Percentiles rank a stretch among this genome's conserved stretches.
Conservation (phyloP, 768 basidiomycete genomes). For the Hericium erinaceus region DNA sequence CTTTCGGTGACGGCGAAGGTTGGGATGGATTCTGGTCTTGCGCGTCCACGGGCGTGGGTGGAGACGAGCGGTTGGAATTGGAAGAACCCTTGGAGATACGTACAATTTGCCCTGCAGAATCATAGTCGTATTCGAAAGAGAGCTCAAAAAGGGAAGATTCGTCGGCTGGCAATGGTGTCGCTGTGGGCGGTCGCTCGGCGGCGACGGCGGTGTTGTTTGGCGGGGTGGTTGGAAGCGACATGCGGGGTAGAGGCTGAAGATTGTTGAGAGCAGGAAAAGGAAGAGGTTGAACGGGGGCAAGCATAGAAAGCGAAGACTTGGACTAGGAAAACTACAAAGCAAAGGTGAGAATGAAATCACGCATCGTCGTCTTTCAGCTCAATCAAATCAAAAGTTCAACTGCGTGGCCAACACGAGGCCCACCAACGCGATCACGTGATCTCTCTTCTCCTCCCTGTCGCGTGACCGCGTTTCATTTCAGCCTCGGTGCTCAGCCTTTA, state of each 20-base stretch:
- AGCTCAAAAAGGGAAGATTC: slow-evolving; percentile 56
- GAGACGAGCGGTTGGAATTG: slow-evolving; percentile 26
- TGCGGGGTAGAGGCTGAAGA: background rate
- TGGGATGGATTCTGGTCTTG: slow-evolving; percentile 15
- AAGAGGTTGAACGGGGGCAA: background rate
- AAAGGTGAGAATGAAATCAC: background rate
- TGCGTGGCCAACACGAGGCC: slow-evolving; percentile 1
- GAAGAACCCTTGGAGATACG: slow-evolving; percentile 48
- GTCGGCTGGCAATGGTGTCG: slow-evolving; percentile 33
- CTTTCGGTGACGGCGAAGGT: slow-evolving; percentile 7
- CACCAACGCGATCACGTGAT: slow-evolving; percentile 1
- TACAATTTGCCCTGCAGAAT: slow-evolving; percentile 45
- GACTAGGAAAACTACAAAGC: background rate
- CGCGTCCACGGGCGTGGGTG: slow-evolving; percentile 31
- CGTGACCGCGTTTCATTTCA: background rate
- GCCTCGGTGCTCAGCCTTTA: background rate
- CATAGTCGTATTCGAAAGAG: slow-evolving; percentile 55
- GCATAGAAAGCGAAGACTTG: background rate
- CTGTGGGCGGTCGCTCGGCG: background rate
- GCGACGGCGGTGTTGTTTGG: background rate
- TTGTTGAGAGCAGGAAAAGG: background rate
- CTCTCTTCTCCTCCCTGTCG: background rate
- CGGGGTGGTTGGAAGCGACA: slow-evolving; percentile 2
- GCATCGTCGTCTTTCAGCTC: background rate
- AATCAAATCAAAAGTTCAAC: slow-evolving; percentile 2